phyloP scores from a whole-genome alignment of 1,284 basidiomycete genomes.

The Baeospora myosura region DNA sequence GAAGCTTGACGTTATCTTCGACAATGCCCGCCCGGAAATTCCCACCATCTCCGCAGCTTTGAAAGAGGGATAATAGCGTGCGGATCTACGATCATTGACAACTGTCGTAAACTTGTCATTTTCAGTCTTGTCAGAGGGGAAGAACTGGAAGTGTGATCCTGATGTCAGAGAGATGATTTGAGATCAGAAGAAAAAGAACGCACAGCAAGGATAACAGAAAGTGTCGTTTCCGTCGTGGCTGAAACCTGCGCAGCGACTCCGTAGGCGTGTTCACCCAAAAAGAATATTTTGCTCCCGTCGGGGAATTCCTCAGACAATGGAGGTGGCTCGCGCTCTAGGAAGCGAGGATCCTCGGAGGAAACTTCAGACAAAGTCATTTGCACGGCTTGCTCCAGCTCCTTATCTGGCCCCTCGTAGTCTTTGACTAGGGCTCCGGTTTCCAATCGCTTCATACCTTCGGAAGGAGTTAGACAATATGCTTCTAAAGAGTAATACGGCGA shows the following conservation, averaged over 20 bases:
- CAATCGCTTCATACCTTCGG: conserved; percentile 74
- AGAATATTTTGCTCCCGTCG: conserved; percentile 86
- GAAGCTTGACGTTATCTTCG: conserved; percentile 89
- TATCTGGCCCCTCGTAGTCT: conserved; percentile 81
- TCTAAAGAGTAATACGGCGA: conserved; percentile 13
- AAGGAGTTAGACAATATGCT: neutral
- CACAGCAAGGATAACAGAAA: conserved; percentile 80
- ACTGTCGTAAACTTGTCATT: conserved; percentile 70
- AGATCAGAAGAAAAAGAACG: conserved; percentile 21
- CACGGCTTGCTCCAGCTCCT: conserved; percentile 80
- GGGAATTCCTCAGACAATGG: conserved; percentile 88
- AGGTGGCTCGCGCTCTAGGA: conserved; percentile 74
- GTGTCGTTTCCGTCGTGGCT: conserved; percentile 54
- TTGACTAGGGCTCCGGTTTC: conserved; percentile 90
- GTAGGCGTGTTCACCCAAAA: conserved; percentile 89
- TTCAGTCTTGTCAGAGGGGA: conserved; percentile 74
- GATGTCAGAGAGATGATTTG: conserved; percentile 4
- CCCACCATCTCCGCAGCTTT: conserved; percentile 64
- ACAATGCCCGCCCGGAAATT: conserved; percentile 70
- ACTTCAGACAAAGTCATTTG: conserved; percentile 80
- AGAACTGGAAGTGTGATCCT: too few species aligned
- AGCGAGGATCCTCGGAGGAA: conserved; percentile 83
- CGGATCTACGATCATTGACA: conserved; percentile 48
- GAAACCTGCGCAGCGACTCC: conserved; percentile 91
- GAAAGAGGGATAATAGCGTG: conserved; percentile 72